Base-by-base conservation (phyloP, 306 rosid genomes). In the Rosa rugosa region DNA sequence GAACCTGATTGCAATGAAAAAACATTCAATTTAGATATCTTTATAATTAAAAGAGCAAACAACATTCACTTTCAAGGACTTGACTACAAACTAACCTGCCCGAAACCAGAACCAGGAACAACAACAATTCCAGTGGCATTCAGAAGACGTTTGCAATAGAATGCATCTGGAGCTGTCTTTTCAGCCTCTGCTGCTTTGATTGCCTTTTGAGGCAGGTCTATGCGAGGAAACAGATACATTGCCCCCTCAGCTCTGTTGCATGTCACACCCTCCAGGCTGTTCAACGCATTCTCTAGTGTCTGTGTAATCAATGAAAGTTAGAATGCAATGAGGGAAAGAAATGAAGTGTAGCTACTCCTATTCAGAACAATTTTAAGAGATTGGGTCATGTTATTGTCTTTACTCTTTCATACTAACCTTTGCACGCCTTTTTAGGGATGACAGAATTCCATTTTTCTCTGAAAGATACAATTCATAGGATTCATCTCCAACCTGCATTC, bases 241-340 rank as follows among this genome's bases (percentile, higher is more conserved):
- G 97, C 98, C 20, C 98, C 98, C 86, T 94, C 96, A 0, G 98
- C 91, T 90, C 85, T 89, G 87, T 92, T 94, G 86, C 97, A 94
- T 49, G 92, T 85, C 67, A 94, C 90, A 62, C 97, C 97, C 81
- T 92, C 98, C 72, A 94, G 79, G 14, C 81, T 90, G 88, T 90
- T 92, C 5, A 92, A 73, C 17, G 93, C 97, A 23, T 87, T 91
- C 81, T 94, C 97, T 36, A 94, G 81, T 13, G 90, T 71, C 98
- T 94, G 86, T 25, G 31, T 73, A 11, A 78, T 50, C 0, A 4
- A 3, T 14, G 1, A 27, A 6, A 74, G 69, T 68, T 23, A 22
- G 53, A 17, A 25, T 45, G 54, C 47, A 74, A 27, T 25, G 11
- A 41, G 18, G 56, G 34, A 25, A 41, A 64, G 17, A 56, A 54